Evolutionary conservation across 345 rosid species (phyloP).

Genomic region (Triadica sebifera): DNA sequence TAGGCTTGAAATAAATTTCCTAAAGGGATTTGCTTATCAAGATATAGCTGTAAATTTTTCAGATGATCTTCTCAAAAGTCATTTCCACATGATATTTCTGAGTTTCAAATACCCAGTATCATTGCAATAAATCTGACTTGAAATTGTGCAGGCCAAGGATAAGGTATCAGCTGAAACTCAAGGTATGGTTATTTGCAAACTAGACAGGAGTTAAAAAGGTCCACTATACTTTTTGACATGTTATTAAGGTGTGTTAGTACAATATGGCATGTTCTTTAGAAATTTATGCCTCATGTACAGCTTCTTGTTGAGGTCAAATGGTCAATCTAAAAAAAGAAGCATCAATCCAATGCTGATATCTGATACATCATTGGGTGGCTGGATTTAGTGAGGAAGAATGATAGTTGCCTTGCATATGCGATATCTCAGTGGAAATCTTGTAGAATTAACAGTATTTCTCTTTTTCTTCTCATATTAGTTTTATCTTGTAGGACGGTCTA

Average conservation of each 20-base stretch:
- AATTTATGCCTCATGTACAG: neutral
- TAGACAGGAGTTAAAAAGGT: neutral
- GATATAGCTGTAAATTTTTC: neutral
- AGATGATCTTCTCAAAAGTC: slow-evolving; percentile 9
- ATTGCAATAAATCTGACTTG: neutral
- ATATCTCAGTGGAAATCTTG: neutral
- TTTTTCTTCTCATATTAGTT: slow-evolving; percentile 1
- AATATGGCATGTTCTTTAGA: neutral
- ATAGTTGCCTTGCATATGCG: neutral
- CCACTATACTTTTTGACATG: neutral
- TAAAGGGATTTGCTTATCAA: neutral
- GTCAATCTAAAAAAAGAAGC: neutral
- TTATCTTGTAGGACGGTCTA: slow-evolving; percentile 28
- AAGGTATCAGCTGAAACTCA: slow-evolving; percentile 24
- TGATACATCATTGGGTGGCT: neutral
- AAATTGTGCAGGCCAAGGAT: slow-evolving; percentile 30
- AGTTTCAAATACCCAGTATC: neutral
- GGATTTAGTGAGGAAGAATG: neutral
- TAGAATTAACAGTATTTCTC: neutral
- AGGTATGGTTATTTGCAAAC: slow-evolving; percentile 26
- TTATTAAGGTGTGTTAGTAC: neutral
- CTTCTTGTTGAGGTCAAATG: neutral
- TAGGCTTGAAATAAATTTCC: neutral
- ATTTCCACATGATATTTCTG: neutral
- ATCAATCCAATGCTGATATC: neutral